These are phyloP conservation scores for Schwanniomyces occidentalis DNA, from an alignment of 805 yeast genomes.

Conservation along the genomic window DNA sequence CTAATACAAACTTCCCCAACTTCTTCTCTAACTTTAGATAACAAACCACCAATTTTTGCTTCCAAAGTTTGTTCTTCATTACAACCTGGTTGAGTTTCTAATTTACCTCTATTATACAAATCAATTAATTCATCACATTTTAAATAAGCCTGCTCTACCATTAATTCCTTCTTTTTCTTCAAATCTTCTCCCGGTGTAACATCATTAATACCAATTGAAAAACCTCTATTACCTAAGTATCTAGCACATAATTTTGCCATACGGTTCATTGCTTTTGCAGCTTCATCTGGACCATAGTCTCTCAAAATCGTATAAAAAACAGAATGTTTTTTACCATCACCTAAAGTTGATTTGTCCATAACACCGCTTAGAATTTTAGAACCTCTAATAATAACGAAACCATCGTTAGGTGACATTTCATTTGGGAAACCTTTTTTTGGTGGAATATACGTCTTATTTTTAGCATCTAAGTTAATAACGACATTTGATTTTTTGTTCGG, in stretches of 20 bases:
- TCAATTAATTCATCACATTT: conserved; percentile 90
- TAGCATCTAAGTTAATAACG: conserved; percentile 88
- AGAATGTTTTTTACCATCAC: conserved; percentile 97
- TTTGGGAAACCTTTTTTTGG: conserved; percentile 71
- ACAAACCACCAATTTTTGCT: conserved; percentile 93
- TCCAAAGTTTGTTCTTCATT: conserved; percentile 97
- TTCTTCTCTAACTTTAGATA: conserved; percentile 97
- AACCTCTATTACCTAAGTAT: conserved; percentile 91
- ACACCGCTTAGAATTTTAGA: conserved; percentile 88
- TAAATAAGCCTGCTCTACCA: conserved; percentile 87
- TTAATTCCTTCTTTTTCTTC: conserved; percentile 72
- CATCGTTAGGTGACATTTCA: conserved; percentile 98
- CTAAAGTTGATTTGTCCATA: conserved; percentile 94
- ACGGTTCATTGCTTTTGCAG: conserved; percentile 94
- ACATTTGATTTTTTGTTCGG: conserved; percentile 81
- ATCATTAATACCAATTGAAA: conserved; percentile 95
- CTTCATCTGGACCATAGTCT: conserved; percentile 96
- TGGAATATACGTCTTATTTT: conserved; percentile 83
- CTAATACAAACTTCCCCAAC: conserved; percentile 97
- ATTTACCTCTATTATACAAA: conserved; percentile 74
- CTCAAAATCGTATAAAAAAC: conserved; percentile 92
- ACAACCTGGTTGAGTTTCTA: conserved; percentile 99
- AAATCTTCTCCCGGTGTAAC: conserved; percentile 90
- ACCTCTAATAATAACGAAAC: conserved; percentile 86
- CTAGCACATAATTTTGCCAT: conserved; percentile 99